Evolutionary conservation across 768 basidiomycete genomes (phyloP), one percentile per base, ranked within the genome.

Genomic region (Boletus coccyginus): DNA sequence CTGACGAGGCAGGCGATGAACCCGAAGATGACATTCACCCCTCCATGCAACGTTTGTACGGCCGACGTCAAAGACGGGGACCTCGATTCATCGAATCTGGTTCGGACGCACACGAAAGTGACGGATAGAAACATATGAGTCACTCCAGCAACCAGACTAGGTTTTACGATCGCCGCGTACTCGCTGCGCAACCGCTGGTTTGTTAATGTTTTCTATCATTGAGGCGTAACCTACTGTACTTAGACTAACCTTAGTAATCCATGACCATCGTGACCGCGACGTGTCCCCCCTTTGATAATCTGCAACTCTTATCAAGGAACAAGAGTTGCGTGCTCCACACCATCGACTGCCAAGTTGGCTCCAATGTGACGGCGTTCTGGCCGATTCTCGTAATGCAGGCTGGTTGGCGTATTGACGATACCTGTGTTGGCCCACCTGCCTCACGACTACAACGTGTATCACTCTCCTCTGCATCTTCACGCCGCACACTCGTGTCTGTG

Each of bases 401-500:
- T 60, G 57, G 57, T 32, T 47, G 42, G 42, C 36, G 56, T 56
- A 29, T 51, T 44, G 53, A 33, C 19, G n/a, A 53, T 31, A 16
- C 11, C 38, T 43, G 50, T 49, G 50, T 21, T 24, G 17, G 52
- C 38, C 64, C 60, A 45, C 58, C 13, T 32, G 46, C 68, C 71
- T 70, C 71, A 24, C 58, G 17, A 24, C 5, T 7, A n/a, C 61
- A 64, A 65, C 70, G 66, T 71, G 70, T 53, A 61, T 62, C 58
- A 62, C 19, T 53, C 42, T 45, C 45, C 44, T 55, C 50, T 46
- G 46, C 46, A 51, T 36, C 57, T 65, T 62, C 66, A 66, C 70
- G 52, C 54, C 14, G 61, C 64, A 71, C 68, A 68, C 70, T 71
- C 70, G 71, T 71, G 70, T 47, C 49, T 27, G 47, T 68, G 67